phyloP scores from a whole-genome alignment of 2,329 filamentous ascomycete genomes.

The Ceratocystis huliohia region DNA sequence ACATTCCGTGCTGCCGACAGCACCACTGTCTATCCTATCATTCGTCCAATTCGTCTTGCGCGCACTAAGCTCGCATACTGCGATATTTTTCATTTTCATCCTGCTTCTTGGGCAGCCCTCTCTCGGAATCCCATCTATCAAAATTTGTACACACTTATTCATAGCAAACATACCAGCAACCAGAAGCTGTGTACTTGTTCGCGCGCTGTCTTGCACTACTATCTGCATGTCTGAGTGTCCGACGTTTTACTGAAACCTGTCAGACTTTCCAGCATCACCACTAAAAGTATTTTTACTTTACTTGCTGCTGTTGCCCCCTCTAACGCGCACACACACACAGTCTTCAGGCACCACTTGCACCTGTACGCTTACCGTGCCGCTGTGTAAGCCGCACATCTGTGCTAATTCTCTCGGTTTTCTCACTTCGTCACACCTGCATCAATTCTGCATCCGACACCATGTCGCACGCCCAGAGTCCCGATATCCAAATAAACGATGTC shows the following conservation, averaged over 20 bases:
- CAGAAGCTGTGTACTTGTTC: neutral
- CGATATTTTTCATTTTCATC: neutral
- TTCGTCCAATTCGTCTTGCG: neutral
- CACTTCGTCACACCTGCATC: constrained; percentile 14
- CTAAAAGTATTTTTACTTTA: constrained; percentile 5
- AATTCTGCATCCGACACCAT: constrained; percentile 14
- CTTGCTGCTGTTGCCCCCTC: neutral
- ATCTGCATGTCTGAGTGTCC: neutral
- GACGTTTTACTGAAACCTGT: neutral
- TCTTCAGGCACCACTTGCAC: neutral
- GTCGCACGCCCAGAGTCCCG: constrained; percentile 13
- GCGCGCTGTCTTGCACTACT: neutral
- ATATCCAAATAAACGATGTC: constrained; percentile 4
- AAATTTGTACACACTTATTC: neutral
- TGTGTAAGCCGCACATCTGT: neutral
- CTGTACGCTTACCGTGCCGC: neutral
- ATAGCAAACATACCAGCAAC: neutral
- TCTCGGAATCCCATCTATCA: no score
- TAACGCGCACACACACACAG: neutral
- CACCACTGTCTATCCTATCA: neutral
- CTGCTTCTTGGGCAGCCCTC: no score
- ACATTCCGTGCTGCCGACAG: neutral
- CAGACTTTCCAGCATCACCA: constrained; percentile 1
- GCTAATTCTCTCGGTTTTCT: constrained; percentile 8
- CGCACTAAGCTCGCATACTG: neutral